Percentiles rank a stretch among this genome's conserved stretches.
These are phyloP conservation scores for Rhizopogon salebrosus DNA, from an alignment of 768 basidiomycete species.

Conservation along the genomic window DNA sequence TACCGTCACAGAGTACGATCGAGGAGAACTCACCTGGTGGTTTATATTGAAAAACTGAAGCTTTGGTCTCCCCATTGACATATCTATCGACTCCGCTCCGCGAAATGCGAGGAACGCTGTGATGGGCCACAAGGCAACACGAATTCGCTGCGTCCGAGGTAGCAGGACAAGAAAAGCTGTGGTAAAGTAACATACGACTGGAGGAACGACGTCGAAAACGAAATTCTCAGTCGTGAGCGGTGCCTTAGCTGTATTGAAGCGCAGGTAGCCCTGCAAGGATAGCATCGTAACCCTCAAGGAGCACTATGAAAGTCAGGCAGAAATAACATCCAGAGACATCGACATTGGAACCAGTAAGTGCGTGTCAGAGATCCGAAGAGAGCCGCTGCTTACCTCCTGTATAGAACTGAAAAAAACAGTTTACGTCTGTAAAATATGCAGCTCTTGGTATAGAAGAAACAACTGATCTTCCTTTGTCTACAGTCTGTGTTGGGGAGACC, in stretches of 20 bases:
- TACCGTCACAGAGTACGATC: background rate
- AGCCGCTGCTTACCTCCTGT: too few relatives aligned
- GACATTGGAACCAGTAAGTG: too few relatives aligned
- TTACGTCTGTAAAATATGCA: too few relatives aligned
- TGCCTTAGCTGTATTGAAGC: conserved; percentile 2
- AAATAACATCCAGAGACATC: too few relatives aligned
- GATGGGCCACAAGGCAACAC: conserved; percentile 42
- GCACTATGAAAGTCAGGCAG: too few relatives aligned
- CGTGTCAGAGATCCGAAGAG: too few relatives aligned
- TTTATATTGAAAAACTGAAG: conserved; percentile 3
- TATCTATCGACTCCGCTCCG: conserved; percentile 20
- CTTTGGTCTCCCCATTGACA: background rate
- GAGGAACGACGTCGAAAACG: conserved; percentile 33
- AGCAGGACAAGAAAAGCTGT: conserved; percentile 46
- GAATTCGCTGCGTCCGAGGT: conserved; percentile 38
- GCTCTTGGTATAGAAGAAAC: too few relatives aligned
- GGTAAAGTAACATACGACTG: conserved; percentile 32
- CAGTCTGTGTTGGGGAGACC: too few relatives aligned
- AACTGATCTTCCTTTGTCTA: too few relatives aligned
- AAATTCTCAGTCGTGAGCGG: conserved; percentile 30
- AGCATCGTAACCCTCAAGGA: too few relatives aligned
- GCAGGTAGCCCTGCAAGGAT: conserved; percentile 1
- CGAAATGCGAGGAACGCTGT: conserved; percentile 38
- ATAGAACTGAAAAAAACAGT: too few relatives aligned
- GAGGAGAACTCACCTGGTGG: conserved; percentile 7